These are phyloP conservation scores for Ilyonectria robusta DNA, from an alignment of 2,329 filamentous ascomycete species.

Conservation along the genomic window DNA sequence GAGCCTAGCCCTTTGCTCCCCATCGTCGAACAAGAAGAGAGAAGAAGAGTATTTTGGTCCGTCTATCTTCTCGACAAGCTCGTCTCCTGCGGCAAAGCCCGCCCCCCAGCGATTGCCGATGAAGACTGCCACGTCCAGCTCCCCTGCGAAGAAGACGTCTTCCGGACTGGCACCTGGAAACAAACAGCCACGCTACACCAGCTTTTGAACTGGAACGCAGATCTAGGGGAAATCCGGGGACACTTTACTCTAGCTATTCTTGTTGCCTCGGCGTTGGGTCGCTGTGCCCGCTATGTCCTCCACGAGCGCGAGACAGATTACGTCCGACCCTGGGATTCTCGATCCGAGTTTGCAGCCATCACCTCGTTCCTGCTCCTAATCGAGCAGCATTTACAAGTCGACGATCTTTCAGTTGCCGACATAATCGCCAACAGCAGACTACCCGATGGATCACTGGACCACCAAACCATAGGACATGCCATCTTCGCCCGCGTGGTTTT, in stretches of 20 bases:
- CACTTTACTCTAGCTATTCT: conserved; percentile 16
- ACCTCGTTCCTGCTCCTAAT: conserved; percentile 9
- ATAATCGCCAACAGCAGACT: not conserved
- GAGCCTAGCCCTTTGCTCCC: conserved; percentile 43
- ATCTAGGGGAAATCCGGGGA: not conserved
- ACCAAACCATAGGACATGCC: conserved; percentile 17
- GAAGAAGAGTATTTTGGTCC: conserved; percentile 54
- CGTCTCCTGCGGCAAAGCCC: conserved; percentile 51
- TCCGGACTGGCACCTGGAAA: not conserved
- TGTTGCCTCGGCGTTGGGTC: conserved; percentile 2
- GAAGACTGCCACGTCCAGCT: conserved; percentile 50
- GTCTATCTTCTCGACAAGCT: conserved; percentile 55
- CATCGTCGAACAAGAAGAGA: conserved; percentile 50
- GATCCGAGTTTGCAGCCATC: not conserved
- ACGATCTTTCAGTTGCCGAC: not conserved
- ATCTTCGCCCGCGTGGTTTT: conserved; percentile 19
- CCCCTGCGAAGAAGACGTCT: conserved; percentile 36
- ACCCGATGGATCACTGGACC: conserved; percentile 55
- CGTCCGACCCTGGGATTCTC: conserved; percentile 5
- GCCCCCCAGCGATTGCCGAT: conserved; percentile 52
- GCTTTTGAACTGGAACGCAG: conserved; percentile 10
- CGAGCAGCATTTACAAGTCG: conserved; percentile 8
- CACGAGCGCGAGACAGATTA: conserved; percentile 7
- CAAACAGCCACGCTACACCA: conserved; percentile 15
- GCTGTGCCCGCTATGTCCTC: conserved; percentile 6